phyloP scores from a whole-genome alignment of 2,329 filamentous ascomycete species.

The Cryphonectria carpinicola region DNA sequence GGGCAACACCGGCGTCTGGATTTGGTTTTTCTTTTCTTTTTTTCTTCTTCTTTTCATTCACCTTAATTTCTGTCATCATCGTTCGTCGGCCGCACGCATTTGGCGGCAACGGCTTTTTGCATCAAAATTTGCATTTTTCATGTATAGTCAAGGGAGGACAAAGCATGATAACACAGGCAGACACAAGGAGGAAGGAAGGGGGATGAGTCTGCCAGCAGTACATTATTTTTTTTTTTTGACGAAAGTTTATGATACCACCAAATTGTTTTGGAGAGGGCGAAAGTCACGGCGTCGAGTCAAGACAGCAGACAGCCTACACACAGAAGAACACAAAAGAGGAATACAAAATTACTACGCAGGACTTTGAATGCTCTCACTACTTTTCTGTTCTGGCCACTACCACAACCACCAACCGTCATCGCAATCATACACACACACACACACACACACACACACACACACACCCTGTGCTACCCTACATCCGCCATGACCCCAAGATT shows the following conservation, averaged over 20 bases:
- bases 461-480: background rate
- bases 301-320: constrained; percentile 2
- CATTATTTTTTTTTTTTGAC: constrained; percentile 3
- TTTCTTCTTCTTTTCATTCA: background rate
- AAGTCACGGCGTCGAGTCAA: background rate
- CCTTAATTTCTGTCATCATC: constrained; percentile 9
- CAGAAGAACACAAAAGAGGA: background rate
- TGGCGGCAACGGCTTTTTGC: constrained; percentile 8
- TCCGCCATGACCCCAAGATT: background rate
- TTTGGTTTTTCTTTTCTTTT: constrained; percentile 10
- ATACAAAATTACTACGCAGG: constrained; percentile 1
- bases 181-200: background rate
- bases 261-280: background rate
- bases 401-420: too few species aligned
- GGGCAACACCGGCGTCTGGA: constrained; percentile 19
- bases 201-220: constrained; percentile 20
- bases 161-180: background rate
- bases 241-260: constrained; percentile 28
- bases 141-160: constrained; percentile 6
- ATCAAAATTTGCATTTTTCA: constrained; percentile 8
- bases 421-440: background rate
- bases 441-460: background rate
- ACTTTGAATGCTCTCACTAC: background rate
- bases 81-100: constrained; percentile 10
- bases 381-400: background rate